Conservation (phyloP, 352 stramenopile species). For the Blastocystis sp. region DNA sequence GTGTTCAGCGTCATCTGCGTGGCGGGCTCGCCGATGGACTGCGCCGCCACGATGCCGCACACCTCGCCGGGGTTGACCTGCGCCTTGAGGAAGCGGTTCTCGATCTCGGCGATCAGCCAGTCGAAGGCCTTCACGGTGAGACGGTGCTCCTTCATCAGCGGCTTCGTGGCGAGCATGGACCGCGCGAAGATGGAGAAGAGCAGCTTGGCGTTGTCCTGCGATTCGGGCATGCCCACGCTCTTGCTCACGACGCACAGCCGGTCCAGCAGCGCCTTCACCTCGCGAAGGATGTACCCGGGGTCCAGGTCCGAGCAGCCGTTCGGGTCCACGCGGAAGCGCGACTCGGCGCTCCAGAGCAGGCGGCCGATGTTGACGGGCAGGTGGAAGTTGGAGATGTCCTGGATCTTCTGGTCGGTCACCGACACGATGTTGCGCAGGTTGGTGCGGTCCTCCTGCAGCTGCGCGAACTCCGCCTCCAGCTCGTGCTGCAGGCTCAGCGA, state of each 20-base stretch:
- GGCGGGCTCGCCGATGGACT: slow-evolving; percentile 97
- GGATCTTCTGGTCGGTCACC: slow-evolving; percentile 87
- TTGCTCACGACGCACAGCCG: slow-evolving; percentile 92
- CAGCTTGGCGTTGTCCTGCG: slow-evolving; percentile 93
- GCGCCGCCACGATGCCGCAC: slow-evolving; percentile 93
- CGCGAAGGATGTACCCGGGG: slow-evolving; percentile 77
- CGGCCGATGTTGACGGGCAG: slow-evolving; percentile 88
- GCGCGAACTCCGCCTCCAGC: slow-evolving; percentile 87
- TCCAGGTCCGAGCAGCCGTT: slow-evolving; percentile 72
- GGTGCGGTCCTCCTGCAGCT: slow-evolving; percentile 88
- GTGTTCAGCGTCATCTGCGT: slow-evolving; percentile 99
- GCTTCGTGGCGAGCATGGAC: slow-evolving; percentile 90
- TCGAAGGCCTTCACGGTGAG: slow-evolving; percentile 91
- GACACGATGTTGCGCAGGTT: slow-evolving; percentile 89
- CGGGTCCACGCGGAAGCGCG: slow-evolving; percentile 75
- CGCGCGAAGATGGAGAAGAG: slow-evolving; percentile 95
- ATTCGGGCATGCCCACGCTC: slow-evolving; percentile 88
- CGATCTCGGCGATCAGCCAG: slow-evolving; percentile 89
- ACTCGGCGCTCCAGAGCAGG: slow-evolving; percentile 92
- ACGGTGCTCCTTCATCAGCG: slow-evolving; percentile 89
- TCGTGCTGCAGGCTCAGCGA: slow-evolving; percentile 88
- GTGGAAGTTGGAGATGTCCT: slow-evolving; percentile 75
- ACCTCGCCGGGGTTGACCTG: slow-evolving; percentile 94
- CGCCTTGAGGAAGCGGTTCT: slow-evolving; percentile 90
- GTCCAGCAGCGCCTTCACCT: slow-evolving; percentile 87